Evolutionary conservation across 768 basidiomycete genomes (phyloP), one percentile per base, ranked within the genome.

Genomic region (Leucocoprinus sp.): DNA sequence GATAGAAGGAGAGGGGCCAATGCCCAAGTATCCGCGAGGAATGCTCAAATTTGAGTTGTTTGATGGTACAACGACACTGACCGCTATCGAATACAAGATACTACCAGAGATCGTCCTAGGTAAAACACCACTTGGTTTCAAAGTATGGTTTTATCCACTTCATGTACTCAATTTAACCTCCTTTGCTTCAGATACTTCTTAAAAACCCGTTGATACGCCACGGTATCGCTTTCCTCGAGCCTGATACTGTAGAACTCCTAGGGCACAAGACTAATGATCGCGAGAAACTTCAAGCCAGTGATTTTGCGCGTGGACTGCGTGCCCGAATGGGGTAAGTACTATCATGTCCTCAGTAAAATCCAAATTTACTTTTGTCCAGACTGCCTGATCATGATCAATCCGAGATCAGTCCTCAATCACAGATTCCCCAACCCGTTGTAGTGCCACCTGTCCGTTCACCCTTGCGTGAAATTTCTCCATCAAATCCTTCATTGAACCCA

Each of bases 11-110:
- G 82, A 82, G 59, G 86, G 83, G 0, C 82, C 83, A 0, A 72
- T 91, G 42, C 91, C 90, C 2, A 81, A 74, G 45, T 97, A 91
- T 60, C 80, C 90, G 3, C 66, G 90, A 42, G 75, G 80, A 23
- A 91, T 89, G 80, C 68, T 96, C 45, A 72, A 65, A 35, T 69
- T 96, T 22, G 70, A 81, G 52, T 61, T 96, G 41, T 82, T 77
- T 42, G 93, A 97, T 59, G 93, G 93, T n/a, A 59, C 66, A 11
- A 73, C 68, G 2, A 71, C 64, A 2, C 60, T 93, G 24, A 71
- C 73, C 27, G 93, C 86, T 2, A 80, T 93, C 51, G 93, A 97
- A 57, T 90, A 82, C 52, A 76, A 74, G 43, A 63, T 70, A 18
- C 58, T 96, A 22, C 74, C 76, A 1, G 69, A 77, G 35, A 52